phyloP scores from a whole-genome alignment of 140 eudicot species.

The Oenanthe javanica region DNA sequence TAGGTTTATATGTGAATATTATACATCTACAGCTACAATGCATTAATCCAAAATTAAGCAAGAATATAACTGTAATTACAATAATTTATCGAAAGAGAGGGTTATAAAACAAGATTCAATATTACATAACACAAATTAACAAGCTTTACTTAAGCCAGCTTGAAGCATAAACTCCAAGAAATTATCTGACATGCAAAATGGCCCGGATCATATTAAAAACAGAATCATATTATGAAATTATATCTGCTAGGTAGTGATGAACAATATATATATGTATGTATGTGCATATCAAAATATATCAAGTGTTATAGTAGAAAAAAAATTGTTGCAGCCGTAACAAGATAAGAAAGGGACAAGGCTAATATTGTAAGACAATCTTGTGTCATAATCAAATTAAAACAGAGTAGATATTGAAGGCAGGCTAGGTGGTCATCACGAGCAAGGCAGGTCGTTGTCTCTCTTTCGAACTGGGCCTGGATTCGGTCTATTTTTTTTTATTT shows the following conservation, averaged over 20 bases:
- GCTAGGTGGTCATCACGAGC: constrained; percentile 6
- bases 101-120: background rate
- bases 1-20: background rate
- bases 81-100: background rate
- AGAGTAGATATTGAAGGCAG: background rate
- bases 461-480: background rate
- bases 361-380: constrained; percentile 6
- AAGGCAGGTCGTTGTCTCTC: constrained; percentile 8
- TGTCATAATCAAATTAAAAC: constrained; percentile 1
- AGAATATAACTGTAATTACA: background rate
- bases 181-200: background rate
- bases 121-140: too few relatives aligned
- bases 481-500: too few relatives aligned
- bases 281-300: background rate
- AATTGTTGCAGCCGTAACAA: background rate
- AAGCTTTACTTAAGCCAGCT: too few relatives aligned
- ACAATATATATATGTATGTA: background rate
- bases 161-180: too few relatives aligned
- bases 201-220: background rate
- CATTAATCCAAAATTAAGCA: background rate
- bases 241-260: background rate
- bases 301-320: background rate
- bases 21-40: background rate
- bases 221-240: too few relatives aligned
- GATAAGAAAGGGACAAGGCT: background rate